These are phyloP conservation scores for Strobilomyces echinocephalus DNA, from an alignment of 768 basidiomycete species.

Conservation along the genomic window DNA sequence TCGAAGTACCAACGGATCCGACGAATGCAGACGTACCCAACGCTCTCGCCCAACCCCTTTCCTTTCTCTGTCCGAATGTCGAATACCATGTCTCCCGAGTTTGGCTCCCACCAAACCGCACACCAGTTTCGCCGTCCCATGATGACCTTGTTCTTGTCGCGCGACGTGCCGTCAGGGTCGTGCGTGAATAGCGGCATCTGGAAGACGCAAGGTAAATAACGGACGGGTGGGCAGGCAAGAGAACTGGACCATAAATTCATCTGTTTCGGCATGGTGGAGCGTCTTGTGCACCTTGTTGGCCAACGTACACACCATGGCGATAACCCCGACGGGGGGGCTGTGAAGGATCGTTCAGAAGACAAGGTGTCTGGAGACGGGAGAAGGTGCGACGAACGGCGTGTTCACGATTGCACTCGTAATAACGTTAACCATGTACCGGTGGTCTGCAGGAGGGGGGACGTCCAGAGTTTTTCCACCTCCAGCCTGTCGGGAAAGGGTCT, in stretches of 20 bases:
- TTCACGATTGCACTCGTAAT: slow-evolving; percentile 94
- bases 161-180: slow-evolving; percentile 71
- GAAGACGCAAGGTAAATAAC: not conserved
- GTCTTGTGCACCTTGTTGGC: slow-evolving; percentile 83
- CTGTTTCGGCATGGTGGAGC: slow-evolving; percentile 75
- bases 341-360: not conserved
- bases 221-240: not conserved
- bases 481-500: slow-evolving; percentile 45
- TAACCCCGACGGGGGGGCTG: slow-evolving; percentile 64
- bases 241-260: slow-evolving; percentile 72
- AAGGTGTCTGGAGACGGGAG: not conserved
- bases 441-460: slow-evolving; percentile 53
- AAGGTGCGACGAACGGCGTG: slow-evolving; percentile 63
- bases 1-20: not conserved
- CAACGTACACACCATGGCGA: slow-evolving; percentile 75
- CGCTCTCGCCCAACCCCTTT: slow-evolving; percentile 78
- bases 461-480: slow-evolving; percentile 32
- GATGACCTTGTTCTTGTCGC: slow-evolving; percentile 68
- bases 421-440: slow-evolving; percentile 88
- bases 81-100: slow-evolving; percentile 64
- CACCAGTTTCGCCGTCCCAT: slow-evolving; percentile 92
- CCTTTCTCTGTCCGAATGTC: slow-evolving; percentile 83
- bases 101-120: slow-evolving; percentile 53
- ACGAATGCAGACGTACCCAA: slow-evolving; percentile 48
- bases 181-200: slow-evolving; percentile 72